Base-by-base conservation (phyloP, 139 green algal species). In the Coelastrella sp. region DNA sequence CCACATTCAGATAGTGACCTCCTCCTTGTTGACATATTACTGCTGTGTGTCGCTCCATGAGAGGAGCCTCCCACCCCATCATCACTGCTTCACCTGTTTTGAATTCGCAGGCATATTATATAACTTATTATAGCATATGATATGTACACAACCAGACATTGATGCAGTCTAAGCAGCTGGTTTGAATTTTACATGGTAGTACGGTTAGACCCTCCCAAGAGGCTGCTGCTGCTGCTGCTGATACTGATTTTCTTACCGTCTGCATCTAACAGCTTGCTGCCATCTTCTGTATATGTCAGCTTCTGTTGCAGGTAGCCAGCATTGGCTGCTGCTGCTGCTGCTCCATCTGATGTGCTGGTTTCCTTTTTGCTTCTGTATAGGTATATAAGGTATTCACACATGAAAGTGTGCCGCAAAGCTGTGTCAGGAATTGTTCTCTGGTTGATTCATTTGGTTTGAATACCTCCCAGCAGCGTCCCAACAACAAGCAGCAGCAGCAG, bases 41-140 rank as follows among this genome's bases (percentile, higher is more conserved):
- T 43, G 95, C 89, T 2, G 96, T 96, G 86, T 99, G 97, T 2
- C 88, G 84, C 59, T 95, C 77, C 97, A 99, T 99, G 3, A 99
- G 91, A 1, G 96, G 94, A 9, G 86, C 66, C 86, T 99, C 96
- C 96, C 97, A 99, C 0, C 89, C 90, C 97, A 99, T 99, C 97
- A 99, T 99, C 27, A 99, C 97, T 1, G 92, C 97, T 40, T 97
- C 93, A 5, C 92, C 91, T 96, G 48, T 15, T 34, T 34, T 32
- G 27, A 25, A 41, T 30, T n/a, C n/a, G n/a, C n/a, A n/a, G n/a
- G n/a, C n/a, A n/a, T n/a, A n/a, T n/a, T n/a, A n/a, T n/a, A n/a
- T n/a, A n/a, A n/a, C n/a, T n/a, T n/a, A n/a, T n/a, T n/a, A n/a
- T n/a, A n/a, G n/a, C n/a, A n/a, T n/a, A n/a, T n/a, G n/a, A n/a